Evolutionary conservation across 495 filamentous ascomycete species (phyloP), one percentile per base, ranked within the genome.

Genomic region (Hypoxylon rickii): DNA sequence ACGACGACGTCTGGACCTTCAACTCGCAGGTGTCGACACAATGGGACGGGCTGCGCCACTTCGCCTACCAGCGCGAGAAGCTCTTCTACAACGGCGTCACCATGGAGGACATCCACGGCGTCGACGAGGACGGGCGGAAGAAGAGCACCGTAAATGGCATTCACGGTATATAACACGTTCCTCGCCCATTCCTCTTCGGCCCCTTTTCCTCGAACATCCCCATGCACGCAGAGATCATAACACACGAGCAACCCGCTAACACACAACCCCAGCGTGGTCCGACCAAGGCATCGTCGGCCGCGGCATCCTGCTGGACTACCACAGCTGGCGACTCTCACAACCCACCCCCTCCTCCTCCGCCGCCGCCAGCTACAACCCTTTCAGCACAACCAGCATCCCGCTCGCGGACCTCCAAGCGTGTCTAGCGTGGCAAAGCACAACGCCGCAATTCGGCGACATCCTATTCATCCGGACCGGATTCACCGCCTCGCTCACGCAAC

Each of bases 31-130:
- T 70, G 12, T 65, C 64, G 3, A 68, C 66, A 41, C 73, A 77
- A 51, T 77, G 74, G 74, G 76, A 79, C 42, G 73, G 73, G 10
- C 45, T 76, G 22, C 68, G 75, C 10, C 75, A 79, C 60, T 77
- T 67, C 34, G 79, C 65, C 31, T 83, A 85, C 54, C 80, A 84
- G 52, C 71, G 78, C 26, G 76, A 77, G 24, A 59, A 70, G 41
- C 57, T 59, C 17, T 90, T 83, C 57, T 89, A 85, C 61, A 87
- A 87, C 34, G 85, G 84, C 3, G 76, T 81, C 16, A 81, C 77
- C 0, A 66, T 76, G 67, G 68, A 79, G 1, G 80, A 86, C 7
- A 80, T 89, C 38, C 75, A 83, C 45, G 51, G 11, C 26, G 66
- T 64, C 8, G 58, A 66, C 39, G 52, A 47, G 24, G 70, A 58